phyloP scores from a whole-genome alignment of 1,284 basidiomycete genomes.

The Ustilago curta region DNA sequence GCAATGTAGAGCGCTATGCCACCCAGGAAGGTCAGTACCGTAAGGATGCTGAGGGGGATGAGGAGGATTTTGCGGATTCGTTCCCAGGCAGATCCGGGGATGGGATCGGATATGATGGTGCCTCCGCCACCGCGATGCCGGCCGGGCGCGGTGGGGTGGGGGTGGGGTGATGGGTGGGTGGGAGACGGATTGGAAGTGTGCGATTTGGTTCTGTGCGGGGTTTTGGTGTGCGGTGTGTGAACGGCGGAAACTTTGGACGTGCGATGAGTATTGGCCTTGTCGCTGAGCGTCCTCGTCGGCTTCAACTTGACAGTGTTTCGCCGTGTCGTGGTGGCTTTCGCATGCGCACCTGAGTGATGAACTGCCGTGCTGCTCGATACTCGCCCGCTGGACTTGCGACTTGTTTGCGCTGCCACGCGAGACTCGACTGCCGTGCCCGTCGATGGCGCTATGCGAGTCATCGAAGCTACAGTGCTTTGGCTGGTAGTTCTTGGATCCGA shows the following conservation, averaged over 20 bases:
- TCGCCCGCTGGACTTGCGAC: too few relatives aligned
- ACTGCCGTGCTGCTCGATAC: too few relatives aligned
- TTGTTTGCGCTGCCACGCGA: too few relatives aligned
- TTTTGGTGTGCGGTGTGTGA: neutral
- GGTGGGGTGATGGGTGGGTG: neutral
- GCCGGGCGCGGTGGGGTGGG: neutral
- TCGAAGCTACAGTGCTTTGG: too few relatives aligned
- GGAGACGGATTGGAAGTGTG: neutral
- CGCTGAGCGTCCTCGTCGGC: neutral
- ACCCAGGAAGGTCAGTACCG: slow-evolving; percentile 12
- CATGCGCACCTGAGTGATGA: too few relatives aligned
- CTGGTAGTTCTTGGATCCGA: too few relatives aligned
- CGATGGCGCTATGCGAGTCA: too few relatives aligned
- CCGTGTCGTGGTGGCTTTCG: too few relatives aligned
- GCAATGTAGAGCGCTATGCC: slow-evolving; percentile 19
- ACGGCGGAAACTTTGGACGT: neutral
- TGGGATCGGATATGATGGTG: slow-evolving; percentile 10
- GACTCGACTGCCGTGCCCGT: too few relatives aligned
- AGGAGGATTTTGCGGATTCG: slow-evolving; percentile 15
- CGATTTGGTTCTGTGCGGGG: neutral
- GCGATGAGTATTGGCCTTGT: neutral
- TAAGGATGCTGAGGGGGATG: slow-evolving; percentile 15
- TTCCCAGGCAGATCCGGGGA: slow-evolving; percentile 26
- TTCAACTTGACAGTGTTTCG: neutral
- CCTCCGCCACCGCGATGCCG: neutral